phyloP scores from a whole-genome alignment of 2,329 filamentous ascomycete species.

The Erysiphe pisi region DNA sequence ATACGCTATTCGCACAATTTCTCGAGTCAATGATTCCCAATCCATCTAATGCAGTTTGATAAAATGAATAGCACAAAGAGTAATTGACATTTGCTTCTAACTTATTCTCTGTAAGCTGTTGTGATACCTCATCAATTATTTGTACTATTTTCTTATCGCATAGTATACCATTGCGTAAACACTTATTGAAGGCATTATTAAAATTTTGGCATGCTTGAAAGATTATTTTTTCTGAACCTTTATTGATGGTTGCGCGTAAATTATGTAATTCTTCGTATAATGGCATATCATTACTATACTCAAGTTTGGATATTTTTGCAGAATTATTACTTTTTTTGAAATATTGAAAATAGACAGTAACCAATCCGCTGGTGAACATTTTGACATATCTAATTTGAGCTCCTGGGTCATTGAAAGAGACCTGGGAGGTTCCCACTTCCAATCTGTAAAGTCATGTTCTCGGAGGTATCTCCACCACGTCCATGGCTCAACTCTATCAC shows the following conservation, averaged over 20 bases:
- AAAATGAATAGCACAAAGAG: conserved; percentile 31
- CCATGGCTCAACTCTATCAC: conserved; percentile 31
- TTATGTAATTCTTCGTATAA: neutral
- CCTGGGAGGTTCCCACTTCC: conserved; percentile 36
- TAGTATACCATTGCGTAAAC: neutral
- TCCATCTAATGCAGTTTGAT: conserved; percentile 33
- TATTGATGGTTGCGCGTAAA: neutral
- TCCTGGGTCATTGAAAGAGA: neutral
- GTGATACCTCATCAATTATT: neutral
- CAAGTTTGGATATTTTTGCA: neutral
- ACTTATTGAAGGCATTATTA: neutral
- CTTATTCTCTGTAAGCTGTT: neutral
- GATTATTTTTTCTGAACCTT: neutral
- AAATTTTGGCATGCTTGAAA: neutral
- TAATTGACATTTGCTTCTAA: conserved; percentile 1
- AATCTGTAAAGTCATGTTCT: conserved; percentile 33
- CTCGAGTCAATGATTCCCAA: conserved; percentile 27
- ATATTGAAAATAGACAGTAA: neutral
- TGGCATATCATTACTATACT: neutral
- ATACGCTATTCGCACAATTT: neutral
- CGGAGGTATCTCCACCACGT: conserved; percentile 33
- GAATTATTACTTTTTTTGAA: neutral
- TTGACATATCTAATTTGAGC: neutral
- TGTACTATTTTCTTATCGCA: neutral
- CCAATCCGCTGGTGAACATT: neutral